Evolutionary conservation across 768 basidiomycete species (phyloP), one percentile per base, ranked within the genome.

Genomic region (Rhodosporidiobolus odoratus): DNA sequence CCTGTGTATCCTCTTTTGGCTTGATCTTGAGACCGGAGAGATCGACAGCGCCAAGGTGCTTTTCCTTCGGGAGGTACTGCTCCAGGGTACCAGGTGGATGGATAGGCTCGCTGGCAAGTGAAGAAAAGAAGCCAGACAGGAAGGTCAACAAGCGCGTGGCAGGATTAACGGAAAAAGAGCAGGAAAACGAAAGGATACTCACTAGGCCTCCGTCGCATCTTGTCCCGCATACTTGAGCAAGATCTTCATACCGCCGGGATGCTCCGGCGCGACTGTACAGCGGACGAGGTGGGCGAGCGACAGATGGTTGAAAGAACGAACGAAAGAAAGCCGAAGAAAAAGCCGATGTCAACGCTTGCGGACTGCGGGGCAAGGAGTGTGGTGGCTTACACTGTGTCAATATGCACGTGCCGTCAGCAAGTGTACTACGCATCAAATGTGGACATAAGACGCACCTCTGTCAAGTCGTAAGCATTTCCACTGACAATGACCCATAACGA

Each of bases 401-500:
- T 73, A 32, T 75, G 84, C 8, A 86, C 87, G 50, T 88, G 88
- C 77, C 89, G 88, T n/a, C n/a, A n/a, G n/a, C n/a, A 60, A 89
- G 87, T 87, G 56, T n/a, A n/a, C n/a, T n/a, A n/a, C n/a, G n/a
- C n/a, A 53, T 27, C 17, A 32, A 32, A 8, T 30, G 52, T 27
- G 45, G 54, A 37, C 64, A n/a, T 2, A 23, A 37, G 23, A 56
- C 91, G 81, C 79, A 91, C 90, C 47, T 88, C 87, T 13, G 90
- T 91, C 66, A 91, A 87, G 81, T 91, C 89, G 80, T 91, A 91
- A 32, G 90, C 90, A 63, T 84, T 82, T 79, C 87, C 85, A 60
- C 84, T 82, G 72, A 92, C 88, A 77, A 92, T 86, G 74, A 92
- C 86, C 91, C 91, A 92, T 77, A 90, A 91, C 71, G 84, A 86